Base-by-base conservation (phyloP, 2,329 filamentous ascomycete species). In the Trichoderma pleuroti region DNA sequence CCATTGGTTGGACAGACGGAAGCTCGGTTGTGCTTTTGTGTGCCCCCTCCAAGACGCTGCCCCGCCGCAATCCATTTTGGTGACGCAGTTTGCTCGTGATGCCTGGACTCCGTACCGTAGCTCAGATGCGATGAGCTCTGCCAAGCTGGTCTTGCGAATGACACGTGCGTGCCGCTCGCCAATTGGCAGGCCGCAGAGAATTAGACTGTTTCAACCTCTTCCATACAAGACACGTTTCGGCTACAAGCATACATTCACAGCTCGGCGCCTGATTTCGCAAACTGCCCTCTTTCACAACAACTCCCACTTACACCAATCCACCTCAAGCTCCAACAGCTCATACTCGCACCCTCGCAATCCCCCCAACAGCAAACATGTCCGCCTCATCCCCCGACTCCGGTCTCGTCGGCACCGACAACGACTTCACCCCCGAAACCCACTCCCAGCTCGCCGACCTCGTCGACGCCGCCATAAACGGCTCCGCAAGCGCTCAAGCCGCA, bases 401-500 rank as follows among this genome's bases (percentile, higher is more conserved):
- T 12, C 28, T 28, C 32, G 42, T 71, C 42, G 18, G 34, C 54
- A 14, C 32, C 21, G n/a, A 16, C n/a, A 9, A 32, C 26, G 36
- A 49, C 6, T 52, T 65, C 12, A 6, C 49, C 21, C 39, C 49
- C 12, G 39, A 68, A 11, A 8, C 18, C 26, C 1, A 34, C 6
- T 11, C 26, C 34, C 49, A 49, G n/a, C 32, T 71, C 24, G 18
- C 57, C 57, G 66, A 62, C 56, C 69, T 77, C 70, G 72, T 79
- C 46, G 73, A 77, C 56, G 70, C 70, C n/a, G 73, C 74, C 68
- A 42, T 78, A 64, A 75, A 76, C 72, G 11, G 66, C 68, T 8
- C 0, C 54, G 1, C 56, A 59, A 14, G 12, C 18, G 72, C 74
- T 4, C 72, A 75, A 39, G 71, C 62, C 32, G 72, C 75, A 10